These are phyloP conservation scores for Poa annua DNA, from an alignment of 176 grass and related monocot species.

Conservation along the genomic window DNA sequence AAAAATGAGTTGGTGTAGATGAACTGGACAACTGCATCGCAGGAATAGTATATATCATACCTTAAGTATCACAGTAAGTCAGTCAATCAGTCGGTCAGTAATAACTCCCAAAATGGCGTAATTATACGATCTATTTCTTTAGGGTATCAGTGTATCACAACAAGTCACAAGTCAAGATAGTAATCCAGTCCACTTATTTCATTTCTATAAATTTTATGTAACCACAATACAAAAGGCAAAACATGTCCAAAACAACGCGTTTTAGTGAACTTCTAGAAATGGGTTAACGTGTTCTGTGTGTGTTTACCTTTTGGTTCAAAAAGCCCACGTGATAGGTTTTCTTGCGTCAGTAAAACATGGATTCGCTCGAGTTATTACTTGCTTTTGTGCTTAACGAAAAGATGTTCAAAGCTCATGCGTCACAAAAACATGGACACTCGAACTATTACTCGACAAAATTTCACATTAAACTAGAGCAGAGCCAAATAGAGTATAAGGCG, in stretches of 20 bases:
- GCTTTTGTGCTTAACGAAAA: not conserved
- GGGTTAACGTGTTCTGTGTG: not conserved
- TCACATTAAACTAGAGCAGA: slow-evolving; percentile 21
- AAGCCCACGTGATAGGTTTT: not conserved
- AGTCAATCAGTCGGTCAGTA: not conserved
- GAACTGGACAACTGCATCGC: slow-evolving; percentile 5
- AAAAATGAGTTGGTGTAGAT: not conserved
- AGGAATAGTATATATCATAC: slow-evolving; percentile 12
- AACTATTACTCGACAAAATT: not conserved
- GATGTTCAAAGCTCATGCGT: not conserved
- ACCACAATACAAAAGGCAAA: not conserved
- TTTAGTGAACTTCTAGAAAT: slow-evolving; percentile 16
- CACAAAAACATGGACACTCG: not conserved
- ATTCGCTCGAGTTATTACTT: not conserved
- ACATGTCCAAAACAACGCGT: not conserved
- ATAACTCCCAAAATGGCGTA: slow-evolving; percentile 1
- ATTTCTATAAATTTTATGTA: not conserved
- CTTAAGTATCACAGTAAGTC: not conserved
- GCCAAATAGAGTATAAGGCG: not conserved
- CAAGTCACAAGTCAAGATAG: not conserved
- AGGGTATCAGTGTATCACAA: not conserved
- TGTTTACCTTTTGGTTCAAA: not conserved
- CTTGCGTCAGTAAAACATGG: not conserved
- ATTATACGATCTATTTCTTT: not conserved
- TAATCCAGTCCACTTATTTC: slow-evolving; percentile 12